Evolutionary conservation across 2,329 filamentous ascomycete species (phyloP).

Genomic region (Beauveria scarabaeidicola): DNA sequence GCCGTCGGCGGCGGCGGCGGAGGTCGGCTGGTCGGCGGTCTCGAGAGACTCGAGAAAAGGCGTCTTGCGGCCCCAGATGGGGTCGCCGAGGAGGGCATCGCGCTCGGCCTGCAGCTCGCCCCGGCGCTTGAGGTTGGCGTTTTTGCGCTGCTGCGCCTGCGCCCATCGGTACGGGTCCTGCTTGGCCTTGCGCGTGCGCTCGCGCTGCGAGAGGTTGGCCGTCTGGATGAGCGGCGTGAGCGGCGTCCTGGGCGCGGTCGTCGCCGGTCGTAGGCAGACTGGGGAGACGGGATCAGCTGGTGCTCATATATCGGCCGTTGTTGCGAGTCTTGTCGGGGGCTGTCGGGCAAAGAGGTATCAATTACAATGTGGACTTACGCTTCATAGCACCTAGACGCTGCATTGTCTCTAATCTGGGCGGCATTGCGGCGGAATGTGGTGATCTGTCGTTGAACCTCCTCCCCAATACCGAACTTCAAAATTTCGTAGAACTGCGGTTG

Average conservation of each 20-base stretch:
- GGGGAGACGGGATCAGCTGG: conserved; percentile 15
- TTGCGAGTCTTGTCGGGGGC: neutral
- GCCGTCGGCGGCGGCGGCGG: conserved; percentile 11
- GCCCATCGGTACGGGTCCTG: conserved; percentile 76
- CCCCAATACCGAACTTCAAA: conserved; percentile 23
- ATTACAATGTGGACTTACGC: conserved; percentile 37
- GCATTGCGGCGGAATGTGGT: conserved; percentile 41
- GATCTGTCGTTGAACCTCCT: neutral
- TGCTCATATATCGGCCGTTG: conserved; percentile 10
- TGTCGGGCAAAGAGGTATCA: conserved; percentile 9
- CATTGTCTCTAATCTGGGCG: conserved; percentile 55
- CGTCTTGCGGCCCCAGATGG: conserved; percentile 69
- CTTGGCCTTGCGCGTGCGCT: conserved; percentile 57
- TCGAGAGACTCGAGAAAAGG: conserved; percentile 79
- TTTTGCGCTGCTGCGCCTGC: conserved; percentile 74
- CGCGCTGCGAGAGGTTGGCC: conserved; percentile 52
- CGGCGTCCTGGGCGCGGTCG: conserved; percentile 36
- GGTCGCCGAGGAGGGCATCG: conserved; percentile 60
- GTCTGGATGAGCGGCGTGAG: conserved; percentile 54
- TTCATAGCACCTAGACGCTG: conserved; percentile 51
- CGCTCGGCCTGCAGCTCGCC: conserved; percentile 59
- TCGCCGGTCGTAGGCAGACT: conserved; percentile 54
- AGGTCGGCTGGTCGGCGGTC: conserved; percentile 42
- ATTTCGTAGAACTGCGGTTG: conserved; percentile 21
- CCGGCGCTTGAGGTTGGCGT: conserved; percentile 70